These are phyloP conservation scores for Syncephalastrum sp. DNA, from an alignment of 371 early-diverging fungal genomes.

Conservation along the genomic window DNA sequence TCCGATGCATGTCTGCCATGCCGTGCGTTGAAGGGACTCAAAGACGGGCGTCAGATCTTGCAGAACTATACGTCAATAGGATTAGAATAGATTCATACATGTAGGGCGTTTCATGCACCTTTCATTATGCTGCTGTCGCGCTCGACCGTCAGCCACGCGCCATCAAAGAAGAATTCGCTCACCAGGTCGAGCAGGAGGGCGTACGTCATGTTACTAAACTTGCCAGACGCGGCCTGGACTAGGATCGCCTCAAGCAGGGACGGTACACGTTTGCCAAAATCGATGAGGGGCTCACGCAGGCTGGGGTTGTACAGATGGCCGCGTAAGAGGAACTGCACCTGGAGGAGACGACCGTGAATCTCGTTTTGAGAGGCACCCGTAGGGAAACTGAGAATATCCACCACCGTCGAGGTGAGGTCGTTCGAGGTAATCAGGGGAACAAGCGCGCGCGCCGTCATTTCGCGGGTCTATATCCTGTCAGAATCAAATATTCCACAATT, in stretches of 20 bases:
- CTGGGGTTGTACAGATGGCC: slow-evolving; percentile 54
- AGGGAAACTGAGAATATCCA: slow-evolving; percentile 21
- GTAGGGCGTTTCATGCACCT: slow-evolving; percentile 11
- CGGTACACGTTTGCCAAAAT: slow-evolving; percentile 43
- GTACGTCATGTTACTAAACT: slow-evolving; percentile 33
- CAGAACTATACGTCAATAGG: too few species aligned
- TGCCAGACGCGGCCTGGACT: slow-evolving; percentile 13
- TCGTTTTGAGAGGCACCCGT: slow-evolving; percentile 51
- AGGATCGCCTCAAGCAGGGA: slow-evolving; percentile 14
- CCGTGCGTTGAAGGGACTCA: slow-evolving; percentile 4
- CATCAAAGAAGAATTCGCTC: slow-evolving; percentile 53
- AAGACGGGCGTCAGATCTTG: too few species aligned
- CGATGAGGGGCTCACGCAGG: slow-evolving; percentile 22
- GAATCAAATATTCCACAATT: background rate
- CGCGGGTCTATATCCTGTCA: slow-evolving; percentile 56
- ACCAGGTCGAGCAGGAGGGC: slow-evolving; percentile 52
- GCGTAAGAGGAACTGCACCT: slow-evolving; percentile 60
- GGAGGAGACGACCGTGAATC: slow-evolving; percentile 71
- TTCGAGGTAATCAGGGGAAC: slow-evolving; percentile 65
- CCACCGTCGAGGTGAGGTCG: slow-evolving; percentile 46
- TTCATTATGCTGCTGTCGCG: slow-evolving; percentile 15
- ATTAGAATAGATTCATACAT: too few species aligned
- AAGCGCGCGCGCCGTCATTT: slow-evolving; percentile 83
- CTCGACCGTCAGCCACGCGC: slow-evolving; percentile 36
- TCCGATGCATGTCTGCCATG: slow-evolving; percentile 21